Percentiles rank a stretch among this genome's conserved stretches.
These are phyloP conservation scores for Whalleya microplaca DNA, from an alignment of 2,329 filamentous ascomycete species.

Conservation along the genomic window DNA sequence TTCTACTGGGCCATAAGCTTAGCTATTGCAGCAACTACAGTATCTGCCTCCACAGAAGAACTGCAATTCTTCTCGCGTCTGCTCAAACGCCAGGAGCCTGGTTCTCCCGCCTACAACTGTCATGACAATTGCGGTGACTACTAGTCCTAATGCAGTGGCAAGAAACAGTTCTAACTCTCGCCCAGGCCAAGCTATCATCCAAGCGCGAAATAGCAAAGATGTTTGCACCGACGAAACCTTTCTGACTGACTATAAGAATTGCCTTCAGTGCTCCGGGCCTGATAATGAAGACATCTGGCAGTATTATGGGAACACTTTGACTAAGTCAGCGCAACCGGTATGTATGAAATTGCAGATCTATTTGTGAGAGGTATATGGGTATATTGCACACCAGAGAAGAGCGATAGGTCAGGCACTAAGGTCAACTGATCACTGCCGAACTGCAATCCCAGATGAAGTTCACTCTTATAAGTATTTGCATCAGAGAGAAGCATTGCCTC, in stretches of 20 bases:
- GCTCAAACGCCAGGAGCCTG: slow-evolving; percentile 47
- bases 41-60: slow-evolving; percentile 23
- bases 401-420: too few species aligned
- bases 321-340: slow-evolving; percentile 31
- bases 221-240: slow-evolving; percentile 46
- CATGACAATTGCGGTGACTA: slow-evolving; percentile 54
- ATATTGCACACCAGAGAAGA: neutral
- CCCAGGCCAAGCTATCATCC: slow-evolving; percentile 40
- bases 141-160: neutral
- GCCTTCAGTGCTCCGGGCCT: slow-evolving; percentile 45
- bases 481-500: too few species aligned
- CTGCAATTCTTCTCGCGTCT: slow-evolving; percentile 24
- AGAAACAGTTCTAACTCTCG: neutral
- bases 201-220: slow-evolving; percentile 35
- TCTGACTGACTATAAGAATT: slow-evolving; percentile 45
- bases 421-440: too few species aligned
- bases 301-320: slow-evolving; percentile 45
- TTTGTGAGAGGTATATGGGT: neutral
- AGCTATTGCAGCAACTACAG: slow-evolving; percentile 15
- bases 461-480: too few species aligned
- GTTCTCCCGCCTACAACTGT: slow-evolving; percentile 50
- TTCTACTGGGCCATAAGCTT: slow-evolving; percentile 14
- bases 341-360: neutral
- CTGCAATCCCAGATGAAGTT: too few species aligned
- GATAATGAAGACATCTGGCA: slow-evolving; percentile 49